Evolutionary conservation across 2,329 filamentous ascomycete species (phyloP), one percentile per base, ranked within the genome.

Genomic region (Pyrenophora seminiperda): DNA sequence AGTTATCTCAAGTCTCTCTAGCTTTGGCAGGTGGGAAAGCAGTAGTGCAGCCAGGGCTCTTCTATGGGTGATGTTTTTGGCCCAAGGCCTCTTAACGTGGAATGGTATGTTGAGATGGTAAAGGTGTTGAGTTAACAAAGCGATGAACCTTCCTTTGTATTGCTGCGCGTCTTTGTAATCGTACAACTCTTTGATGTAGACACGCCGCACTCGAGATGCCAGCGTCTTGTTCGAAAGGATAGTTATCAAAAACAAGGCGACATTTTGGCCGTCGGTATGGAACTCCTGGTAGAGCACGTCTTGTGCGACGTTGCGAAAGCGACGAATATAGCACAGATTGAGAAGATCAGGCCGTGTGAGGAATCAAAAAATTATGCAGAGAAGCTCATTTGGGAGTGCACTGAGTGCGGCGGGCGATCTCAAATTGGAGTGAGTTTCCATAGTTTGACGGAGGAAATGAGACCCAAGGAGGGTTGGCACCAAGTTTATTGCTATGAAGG

Each of bases 261-360:
- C 27, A 41, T 31, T 31, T 14, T 7, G 27, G 20, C 39, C 27
- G 17, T 41, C 17, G 20, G 27, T 32, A 9, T 41, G 10, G 39
- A 41, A 41, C 39, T 41, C 27, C 39, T 41, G 5, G 39, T 32
- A 41, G 15, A 31, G 39, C 39, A 41, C 2, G 27, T 41, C 39
- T 32, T 41, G 39, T 41, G 17, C 39, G 31, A 41, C 27, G 27
- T 41, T 41, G 39, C 27, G 27, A 41, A 41, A 41, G 17, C 17
- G 39, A 41, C 39, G 17, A 30, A 41, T 19, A 41, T 41, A 41
- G 39, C 27, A 41, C 17, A 31, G 10, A 32, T 20, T 41, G 19
- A 41, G 27, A 41, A 41, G 27, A 41, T 41, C 11, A 41, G 10
- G 17, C 27, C 17, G 17, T 41, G 17, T 41, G 31, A 41, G 17